A percentile compares a stretch with the other conserved stretches of the same genome.
These are phyloP conservation scores for Extremus antarcticus DNA, from an alignment of 495 filamentous ascomycete genomes.

Conservation along the genomic window DNA sequence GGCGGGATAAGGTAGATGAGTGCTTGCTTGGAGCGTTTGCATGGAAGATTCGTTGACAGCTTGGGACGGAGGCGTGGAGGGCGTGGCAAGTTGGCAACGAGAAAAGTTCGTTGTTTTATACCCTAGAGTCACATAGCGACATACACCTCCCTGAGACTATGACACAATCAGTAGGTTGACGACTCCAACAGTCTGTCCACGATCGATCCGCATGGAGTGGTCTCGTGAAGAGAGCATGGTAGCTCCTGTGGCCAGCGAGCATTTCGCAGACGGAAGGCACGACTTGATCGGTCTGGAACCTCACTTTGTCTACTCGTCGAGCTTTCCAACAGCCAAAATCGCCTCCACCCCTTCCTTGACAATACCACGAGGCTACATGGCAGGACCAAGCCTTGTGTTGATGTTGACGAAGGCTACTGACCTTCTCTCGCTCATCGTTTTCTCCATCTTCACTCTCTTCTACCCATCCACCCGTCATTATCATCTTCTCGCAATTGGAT, in stretches of 20 bases:
- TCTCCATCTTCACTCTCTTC: slow-evolving; percentile 2
- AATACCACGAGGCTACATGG: neutral
- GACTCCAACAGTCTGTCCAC: too few relatives aligned
- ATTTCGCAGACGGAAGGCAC: too few relatives aligned
- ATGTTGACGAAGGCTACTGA: neutral
- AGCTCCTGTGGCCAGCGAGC: too few relatives aligned
- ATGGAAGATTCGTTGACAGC: neutral
- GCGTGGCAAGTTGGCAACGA: neutral
- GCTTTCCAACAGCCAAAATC: neutral
- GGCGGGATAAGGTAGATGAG: neutral
- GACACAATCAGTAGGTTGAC: too few relatives aligned
- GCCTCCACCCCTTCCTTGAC: neutral
- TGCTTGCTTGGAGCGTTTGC: neutral
- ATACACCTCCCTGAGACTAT: too few relatives aligned
- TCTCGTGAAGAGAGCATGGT: too few relatives aligned
- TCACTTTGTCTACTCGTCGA: neutral
- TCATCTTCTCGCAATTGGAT: slow-evolving; percentile 12
- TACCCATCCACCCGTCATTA: neutral
- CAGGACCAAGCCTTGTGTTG: neutral
- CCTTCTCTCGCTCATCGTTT: neutral
- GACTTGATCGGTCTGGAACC: neutral
- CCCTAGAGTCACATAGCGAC: slow-evolving; percentile 4
- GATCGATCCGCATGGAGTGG: too few relatives aligned
- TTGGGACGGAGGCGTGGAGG: too few relatives aligned
- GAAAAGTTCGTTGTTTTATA: slow-evolving; percentile 1